Conservation (phyloP, 345 rosid genomes). For the Moringa oleifera region DNA sequence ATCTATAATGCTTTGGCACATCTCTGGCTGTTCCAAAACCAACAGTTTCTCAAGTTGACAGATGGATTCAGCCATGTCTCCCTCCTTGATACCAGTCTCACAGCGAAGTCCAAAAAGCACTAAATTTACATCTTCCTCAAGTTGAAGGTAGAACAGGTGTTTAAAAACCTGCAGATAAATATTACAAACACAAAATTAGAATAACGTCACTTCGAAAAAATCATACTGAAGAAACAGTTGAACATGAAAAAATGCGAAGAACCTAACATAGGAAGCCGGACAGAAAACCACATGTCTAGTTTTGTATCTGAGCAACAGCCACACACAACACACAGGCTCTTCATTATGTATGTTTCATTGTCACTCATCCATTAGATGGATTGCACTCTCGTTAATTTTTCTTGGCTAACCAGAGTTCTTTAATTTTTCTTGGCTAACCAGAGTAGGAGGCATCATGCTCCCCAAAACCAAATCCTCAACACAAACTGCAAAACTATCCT, state of each 20-base stretch:
- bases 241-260: neutral
- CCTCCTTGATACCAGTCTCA: conserved; percentile 33
- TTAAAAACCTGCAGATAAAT: conserved; percentile 45
- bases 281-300: neutral
- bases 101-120: conserved; percentile 67
- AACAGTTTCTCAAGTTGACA: conserved; percentile 44
- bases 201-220: neutral
- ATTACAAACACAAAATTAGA: conserved; percentile 4
- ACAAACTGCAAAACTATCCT: neutral
- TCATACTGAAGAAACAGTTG: neutral
- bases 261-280: too few relatives aligned
- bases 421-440: neutral
- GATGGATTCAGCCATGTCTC: conserved; percentile 41
- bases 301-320: neutral
- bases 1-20: conserved; percentile 50
- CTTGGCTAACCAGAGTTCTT: neutral
- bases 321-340: neutral
- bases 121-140: conserved; percentile 76
- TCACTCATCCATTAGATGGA: neutral
- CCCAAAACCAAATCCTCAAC: neutral
- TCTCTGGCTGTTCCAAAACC: conserved; percentile 42
- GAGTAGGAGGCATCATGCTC: too few relatives aligned
- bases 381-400: too few relatives aligned
- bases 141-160: conserved; percentile 67
- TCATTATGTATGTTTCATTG: neutral